Conservation (phyloP, 768 basidiomycete species). For the Serendipita sp. region DNA sequence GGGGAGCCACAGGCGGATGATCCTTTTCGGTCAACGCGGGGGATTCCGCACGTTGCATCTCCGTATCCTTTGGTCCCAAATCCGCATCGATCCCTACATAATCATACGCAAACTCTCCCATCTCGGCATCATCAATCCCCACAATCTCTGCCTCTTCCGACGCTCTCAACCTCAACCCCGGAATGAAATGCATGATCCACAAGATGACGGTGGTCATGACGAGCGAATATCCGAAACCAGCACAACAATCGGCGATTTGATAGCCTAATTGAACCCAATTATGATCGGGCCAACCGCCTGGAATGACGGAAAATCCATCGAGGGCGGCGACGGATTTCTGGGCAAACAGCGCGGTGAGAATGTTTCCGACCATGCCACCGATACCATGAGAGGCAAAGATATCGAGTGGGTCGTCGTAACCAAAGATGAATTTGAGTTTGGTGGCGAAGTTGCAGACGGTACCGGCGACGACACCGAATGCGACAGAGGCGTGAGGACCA, state of each 20-base stretch:
- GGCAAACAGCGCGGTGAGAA: slow-evolving; percentile 74
- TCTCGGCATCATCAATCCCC: slow-evolving; percentile 79
- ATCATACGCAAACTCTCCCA: slow-evolving; percentile 83
- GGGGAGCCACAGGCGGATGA: neutral
- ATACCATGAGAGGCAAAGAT: slow-evolving; percentile 78
- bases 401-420: slow-evolving; percentile 70
- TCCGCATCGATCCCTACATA: slow-evolving; percentile 60
- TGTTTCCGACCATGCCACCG: slow-evolving; percentile 65
- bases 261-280: slow-evolving; percentile 59
- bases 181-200: slow-evolving; percentile 79
- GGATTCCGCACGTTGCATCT: neutral
- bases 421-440: slow-evolving; percentile 69
- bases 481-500: slow-evolving; percentile 63
- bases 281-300: slow-evolving; percentile 74
- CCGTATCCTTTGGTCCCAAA: slow-evolving; percentile 19
- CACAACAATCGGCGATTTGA: slow-evolving; percentile 60
- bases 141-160: slow-evolving; percentile 32
- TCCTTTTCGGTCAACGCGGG: neutral
- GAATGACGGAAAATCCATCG: slow-evolving; percentile 46
- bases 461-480: slow-evolving; percentile 73
- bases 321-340: slow-evolving; percentile 62
- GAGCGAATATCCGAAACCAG: slow-evolving; percentile 56
- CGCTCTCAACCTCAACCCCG: slow-evolving; percentile 54
- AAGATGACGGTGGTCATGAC: slow-evolving; percentile 67
- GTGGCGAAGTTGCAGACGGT: slow-evolving; percentile 90